Evolutionary conservation across 352 stramenopile species (phyloP).

Genomic region (Pythium brachiatum): DNA sequence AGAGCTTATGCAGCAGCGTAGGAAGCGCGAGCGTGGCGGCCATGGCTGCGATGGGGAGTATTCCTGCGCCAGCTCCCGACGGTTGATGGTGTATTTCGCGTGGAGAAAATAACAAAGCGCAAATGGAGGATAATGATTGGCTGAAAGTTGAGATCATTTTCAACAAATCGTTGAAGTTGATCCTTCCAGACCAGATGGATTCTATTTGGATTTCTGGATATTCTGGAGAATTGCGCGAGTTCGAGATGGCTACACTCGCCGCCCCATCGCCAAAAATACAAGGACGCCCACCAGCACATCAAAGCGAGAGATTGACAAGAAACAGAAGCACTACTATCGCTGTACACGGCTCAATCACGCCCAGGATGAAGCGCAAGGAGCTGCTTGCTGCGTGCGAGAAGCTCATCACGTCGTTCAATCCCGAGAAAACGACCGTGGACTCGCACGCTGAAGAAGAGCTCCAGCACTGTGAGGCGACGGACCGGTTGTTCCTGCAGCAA

Average conservation of each 20-base stretch:
- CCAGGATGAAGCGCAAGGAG: constrained; percentile 78
- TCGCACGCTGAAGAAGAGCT: constrained; percentile 72
- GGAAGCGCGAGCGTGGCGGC: not conserved
- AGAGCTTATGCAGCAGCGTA: not conserved
- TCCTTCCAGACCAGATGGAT: not conserved
- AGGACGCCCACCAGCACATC: not conserved
- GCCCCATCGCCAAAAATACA: constrained; percentile 17
- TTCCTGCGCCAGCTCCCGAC: not conserved
- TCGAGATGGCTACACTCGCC: constrained; percentile 22
- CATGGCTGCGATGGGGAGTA: not conserved
- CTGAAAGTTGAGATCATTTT: constrained; percentile 1
- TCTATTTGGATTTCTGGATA: not conserved
- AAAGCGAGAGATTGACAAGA: not conserved
- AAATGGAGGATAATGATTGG: not conserved
- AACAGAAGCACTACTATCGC: not conserved
- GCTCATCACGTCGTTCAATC: constrained; percentile 78
- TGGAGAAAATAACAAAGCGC: constrained; percentile 1
- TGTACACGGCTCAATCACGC: not conserved
- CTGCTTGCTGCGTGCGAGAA: constrained; percentile 61
- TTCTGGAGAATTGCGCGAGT: not conserved
- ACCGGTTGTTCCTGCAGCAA: constrained; percentile 81
- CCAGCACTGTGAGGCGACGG: constrained; percentile 31
- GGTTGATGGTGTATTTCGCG: constrained; percentile 2
- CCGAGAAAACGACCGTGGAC: constrained; percentile 68
- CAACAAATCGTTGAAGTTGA: constrained; percentile 7